Conservation (phyloP, 495 filamentous ascomycete species). For the Ascodesmis nigricans region DNA sequence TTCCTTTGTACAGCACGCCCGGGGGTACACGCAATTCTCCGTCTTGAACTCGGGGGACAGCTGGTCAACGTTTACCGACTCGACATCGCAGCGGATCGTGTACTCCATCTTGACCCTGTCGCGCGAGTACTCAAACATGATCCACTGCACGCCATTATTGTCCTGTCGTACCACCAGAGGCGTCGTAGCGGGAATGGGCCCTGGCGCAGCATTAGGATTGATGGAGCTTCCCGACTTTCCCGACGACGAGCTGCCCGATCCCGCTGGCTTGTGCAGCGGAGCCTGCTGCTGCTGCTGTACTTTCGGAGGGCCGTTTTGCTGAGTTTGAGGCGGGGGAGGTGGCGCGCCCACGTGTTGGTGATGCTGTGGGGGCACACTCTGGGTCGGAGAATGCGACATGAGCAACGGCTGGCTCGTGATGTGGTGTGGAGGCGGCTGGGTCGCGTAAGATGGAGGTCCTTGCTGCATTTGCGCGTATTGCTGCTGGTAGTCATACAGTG, state of each 20-base stretch:
- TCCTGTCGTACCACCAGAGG: slow-evolving; percentile 88
- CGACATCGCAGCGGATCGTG: slow-evolving; percentile 92
- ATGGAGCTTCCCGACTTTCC: slow-evolving; percentile 30
- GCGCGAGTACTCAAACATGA: slow-evolving; percentile 92
- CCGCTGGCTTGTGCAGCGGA: slow-evolving; percentile 25
- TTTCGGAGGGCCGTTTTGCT: slow-evolving; percentile 31
- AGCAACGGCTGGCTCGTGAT: slow-evolving; percentile 41
- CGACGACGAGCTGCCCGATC: slow-evolving; percentile 26
- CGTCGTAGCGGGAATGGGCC: slow-evolving; percentile 94
- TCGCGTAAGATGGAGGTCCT: slow-evolving; percentile 50
- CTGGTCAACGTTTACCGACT: slow-evolving; percentile 78
- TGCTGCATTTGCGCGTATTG: slow-evolving; percentile 41
- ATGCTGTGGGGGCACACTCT: slow-evolving; percentile 32
- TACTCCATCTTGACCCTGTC: slow-evolving; percentile 99
- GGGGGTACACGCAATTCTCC: slow-evolving; percentile 93
- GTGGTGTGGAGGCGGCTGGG: slow-evolving; percentile 47
- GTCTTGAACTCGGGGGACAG: slow-evolving; percentile 78
- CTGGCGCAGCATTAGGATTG: slow-evolving; percentile 82
- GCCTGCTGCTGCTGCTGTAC: slow-evolving; percentile 35
- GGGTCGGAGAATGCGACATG: slow-evolving; percentile 44
- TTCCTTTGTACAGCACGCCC: slow-evolving; percentile 86
- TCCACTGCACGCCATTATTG: slow-evolving; percentile 95
- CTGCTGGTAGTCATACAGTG: slow-evolving; percentile 55
- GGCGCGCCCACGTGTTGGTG: slow-evolving; percentile 37
- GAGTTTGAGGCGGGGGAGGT: slow-evolving; percentile 30